Evolutionary conservation across 164 flowering plant species (phyloP), one percentile per base, ranked within the genome.

Genomic region (Amborella trichopoda): DNA sequence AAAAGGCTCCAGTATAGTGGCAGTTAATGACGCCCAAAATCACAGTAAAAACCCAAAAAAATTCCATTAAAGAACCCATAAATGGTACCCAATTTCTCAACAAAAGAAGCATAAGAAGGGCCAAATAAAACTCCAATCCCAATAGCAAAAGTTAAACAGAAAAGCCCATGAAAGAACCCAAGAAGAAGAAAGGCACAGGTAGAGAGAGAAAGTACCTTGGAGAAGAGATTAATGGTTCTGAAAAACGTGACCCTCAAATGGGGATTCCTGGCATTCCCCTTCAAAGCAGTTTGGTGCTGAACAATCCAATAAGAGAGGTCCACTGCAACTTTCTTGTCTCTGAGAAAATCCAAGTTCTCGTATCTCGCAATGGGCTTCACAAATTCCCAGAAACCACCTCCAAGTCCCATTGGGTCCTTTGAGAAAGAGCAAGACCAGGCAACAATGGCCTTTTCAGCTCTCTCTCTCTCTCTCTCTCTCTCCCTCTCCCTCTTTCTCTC

Each of bases 281-380:
- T 47, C 20, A 83, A 56, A 37, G 93, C 93, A 11, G 90, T 84
- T 46, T 80, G 81, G 37, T 87, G 81, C 54, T 91, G 95, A 6
- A 84, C 94, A 6, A 87, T 80, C 95, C 96, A 87, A 55, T 52
- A 74, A 1, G 96, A 91, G 23, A 87, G 80, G 49, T 91, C 96
- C 23, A 91, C 78, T 1, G 96, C 98, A 0, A 91, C 90, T 42
- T 75, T 65, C 67, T 91, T 87, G 68, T 87, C 68, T 53, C 96
- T 58, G 28, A 84, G 63, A 60, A 64, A 80, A 63, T 77, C 87
- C 28, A 66, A 67, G 12, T 75, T 85, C 54, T 83, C 80, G 28
- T 20, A n/a, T 24, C 75, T 64, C 10, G 71, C 82, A 26, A 75
- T 68, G 66, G 97, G 95, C 66, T 85, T 89, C 0, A 85, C 69